Evolutionary conservation across 805 yeast species (phyloP).

Genomic region (Candida maltosa): DNA sequence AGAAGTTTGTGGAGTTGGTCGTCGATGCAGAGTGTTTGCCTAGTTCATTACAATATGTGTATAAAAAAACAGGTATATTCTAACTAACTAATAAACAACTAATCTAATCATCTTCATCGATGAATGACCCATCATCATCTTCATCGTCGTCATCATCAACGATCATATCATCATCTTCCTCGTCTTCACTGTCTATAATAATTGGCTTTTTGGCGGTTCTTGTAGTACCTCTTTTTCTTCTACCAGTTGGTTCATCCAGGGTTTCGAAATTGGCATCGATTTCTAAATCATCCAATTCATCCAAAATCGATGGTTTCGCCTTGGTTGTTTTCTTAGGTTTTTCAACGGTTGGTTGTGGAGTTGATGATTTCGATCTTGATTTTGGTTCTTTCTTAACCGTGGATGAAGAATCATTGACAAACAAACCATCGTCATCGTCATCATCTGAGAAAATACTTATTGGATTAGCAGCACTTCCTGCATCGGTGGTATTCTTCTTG

Average conservation of each 20-base stretch:
- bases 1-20: too few species aligned
- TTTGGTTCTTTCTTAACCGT: slow-evolving; percentile 8
- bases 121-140: slow-evolving; percentile 8
- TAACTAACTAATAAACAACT: too few species aligned
- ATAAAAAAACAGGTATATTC: background rate
- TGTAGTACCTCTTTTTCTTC: slow-evolving; percentile 8
- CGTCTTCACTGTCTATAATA: slow-evolving; percentile 14
- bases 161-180: slow-evolving; percentile 10
- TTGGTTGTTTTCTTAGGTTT: slow-evolving; percentile 3
- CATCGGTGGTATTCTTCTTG: slow-evolving; percentile 2
- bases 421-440: slow-evolving; percentile 31
- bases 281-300: slow-evolving; percentile 23
- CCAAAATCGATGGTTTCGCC: slow-evolving; percentile 10
- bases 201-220: slow-evolving; percentile 9
- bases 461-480: slow-evolving; percentile 6
- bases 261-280: slow-evolving; percentile 9
- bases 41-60: background rate
- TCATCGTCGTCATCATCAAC: slow-evolving; percentile 10
- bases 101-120: slow-evolving; percentile 5
- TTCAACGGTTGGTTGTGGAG: slow-evolving; percentile 7
- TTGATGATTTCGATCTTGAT: background rate
- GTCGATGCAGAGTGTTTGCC: too few species aligned
- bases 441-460: slow-evolving; percentile 24
- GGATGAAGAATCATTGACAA: slow-evolving; percentile 9
- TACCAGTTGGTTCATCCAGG: background rate